These are phyloP conservation scores for Talaromyces amestolkiae DNA, from an alignment of 2,329 filamentous ascomycete genomes.

Conservation along the genomic window DNA sequence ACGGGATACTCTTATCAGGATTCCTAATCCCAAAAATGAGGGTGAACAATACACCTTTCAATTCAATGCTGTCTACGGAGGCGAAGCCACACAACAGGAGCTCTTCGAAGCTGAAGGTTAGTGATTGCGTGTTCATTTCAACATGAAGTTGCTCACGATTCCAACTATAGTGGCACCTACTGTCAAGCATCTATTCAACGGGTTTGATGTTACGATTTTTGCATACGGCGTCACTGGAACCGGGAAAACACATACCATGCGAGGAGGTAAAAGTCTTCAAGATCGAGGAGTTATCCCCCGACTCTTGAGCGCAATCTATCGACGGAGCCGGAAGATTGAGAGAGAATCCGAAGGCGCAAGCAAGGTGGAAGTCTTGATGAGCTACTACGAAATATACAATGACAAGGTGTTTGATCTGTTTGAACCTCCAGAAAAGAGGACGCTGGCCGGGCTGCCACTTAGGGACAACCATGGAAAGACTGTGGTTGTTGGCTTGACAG, in stretches of 20 bases:
- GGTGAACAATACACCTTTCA: conserved; percentile 88
- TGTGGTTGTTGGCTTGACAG: conserved; percentile 79
- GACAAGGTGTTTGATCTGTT: conserved; percentile 92
- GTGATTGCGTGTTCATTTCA: conserved; percentile 25
- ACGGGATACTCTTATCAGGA: conserved; percentile 69
- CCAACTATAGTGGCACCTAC: conserved; percentile 72
- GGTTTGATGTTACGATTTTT: conserved; percentile 83
- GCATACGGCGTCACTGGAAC: conserved; percentile 92
- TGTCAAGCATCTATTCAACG: conserved; percentile 82
- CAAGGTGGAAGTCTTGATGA: conserved; percentile 70
- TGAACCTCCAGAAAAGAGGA: conserved; percentile 82
- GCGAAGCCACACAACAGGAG: conserved; percentile 74
- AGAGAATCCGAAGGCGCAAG: conserved; percentile 73
- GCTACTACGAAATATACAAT: conserved; percentile 97
- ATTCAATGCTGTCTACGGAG: conserved; percentile 90
- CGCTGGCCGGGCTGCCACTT: conserved; percentile 73
- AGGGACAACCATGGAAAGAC: conserved; percentile 85
- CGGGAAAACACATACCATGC: conserved; percentile 95
- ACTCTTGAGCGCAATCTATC: conserved; percentile 79
- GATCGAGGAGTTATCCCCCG: conserved; percentile 86
- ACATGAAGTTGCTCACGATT: conserved; percentile 19
- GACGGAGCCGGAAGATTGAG: conserved; percentile 77
- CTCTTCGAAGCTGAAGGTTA: conserved; percentile 86
- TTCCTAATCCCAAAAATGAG: conserved; percentile 92
- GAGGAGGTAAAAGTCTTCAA: conserved; percentile 79